phyloP scores from a whole-genome alignment of 2,329 filamentous ascomycete species.

The Teratosphaeria nubilosa region DNA sequence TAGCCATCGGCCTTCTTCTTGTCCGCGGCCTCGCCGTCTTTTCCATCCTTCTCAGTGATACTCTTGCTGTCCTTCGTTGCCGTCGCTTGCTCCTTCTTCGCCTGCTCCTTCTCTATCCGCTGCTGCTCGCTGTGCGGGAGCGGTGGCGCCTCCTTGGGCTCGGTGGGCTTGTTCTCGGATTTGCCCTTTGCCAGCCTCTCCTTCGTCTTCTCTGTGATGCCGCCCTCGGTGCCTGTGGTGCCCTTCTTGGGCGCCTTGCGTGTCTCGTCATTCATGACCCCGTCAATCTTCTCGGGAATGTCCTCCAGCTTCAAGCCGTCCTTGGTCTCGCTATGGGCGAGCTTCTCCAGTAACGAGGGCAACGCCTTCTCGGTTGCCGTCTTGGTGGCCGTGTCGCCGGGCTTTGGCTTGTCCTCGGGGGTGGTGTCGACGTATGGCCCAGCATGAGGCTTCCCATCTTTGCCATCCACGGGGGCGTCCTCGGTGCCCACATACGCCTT shows the following conservation, averaged over 20 bases:
- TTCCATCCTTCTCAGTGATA: conserved; percentile 22
- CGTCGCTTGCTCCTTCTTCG: conserved; percentile 12
- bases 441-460: conserved; percentile 85
- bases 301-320: conserved; percentile 25
- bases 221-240: conserved; percentile 79
- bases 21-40: conserved; percentile 25
- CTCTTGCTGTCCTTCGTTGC: conserved; percentile 22
- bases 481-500: conserved; percentile 48
- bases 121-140: conserved; percentile 72
- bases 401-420: conserved; percentile 19
- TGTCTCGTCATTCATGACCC: conserved; percentile 87
- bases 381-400: conserved; percentile 15
- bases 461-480: conserved; percentile 81
- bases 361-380: conserved; percentile 21
- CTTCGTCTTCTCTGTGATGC: conserved; percentile 79
- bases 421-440: conserved; percentile 63
- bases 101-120: conserved; percentile 39
- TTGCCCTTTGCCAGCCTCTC: conserved; percentile 60
- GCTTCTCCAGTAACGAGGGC: conserved; percentile 22
- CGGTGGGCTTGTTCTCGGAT: conserved; percentile 63
- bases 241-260: conserved; percentile 68
- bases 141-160: conserved; percentile 76
- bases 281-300: conserved; percentile 53
- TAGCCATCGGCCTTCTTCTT: conserved; percentile 24
- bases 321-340: conserved; percentile 42